These are phyloP conservation scores for Flaveria sonorensis DNA, from an alignment of 129 eudicot genomes.

Conservation along the genomic window DNA sequence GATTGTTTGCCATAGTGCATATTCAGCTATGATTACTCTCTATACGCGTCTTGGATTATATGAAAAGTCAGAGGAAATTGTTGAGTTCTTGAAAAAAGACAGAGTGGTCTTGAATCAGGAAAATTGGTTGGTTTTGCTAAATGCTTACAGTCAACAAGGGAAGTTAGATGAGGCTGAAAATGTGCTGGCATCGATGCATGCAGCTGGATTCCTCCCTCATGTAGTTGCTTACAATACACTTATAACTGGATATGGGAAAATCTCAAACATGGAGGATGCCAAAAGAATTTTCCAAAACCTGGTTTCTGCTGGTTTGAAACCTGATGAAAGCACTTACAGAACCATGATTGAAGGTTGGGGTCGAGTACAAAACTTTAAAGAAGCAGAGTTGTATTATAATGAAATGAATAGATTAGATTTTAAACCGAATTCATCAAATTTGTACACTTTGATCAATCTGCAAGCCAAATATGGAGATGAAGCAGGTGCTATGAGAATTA, in stretches of 20 bases:
- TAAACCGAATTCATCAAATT: slow-evolving; percentile 72
- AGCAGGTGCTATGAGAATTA: slow-evolving; percentile 54
- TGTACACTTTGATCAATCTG: slow-evolving; percentile 78
- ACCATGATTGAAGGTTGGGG: slow-evolving; percentile 99
- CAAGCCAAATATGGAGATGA: slow-evolving; percentile 73
- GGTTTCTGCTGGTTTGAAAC: slow-evolving; percentile 52
- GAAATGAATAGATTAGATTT: slow-evolving; percentile 54
- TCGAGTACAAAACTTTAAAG: slow-evolving; percentile 52
- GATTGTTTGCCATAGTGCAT: slow-evolving; percentile 66
- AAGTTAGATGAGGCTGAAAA: slow-evolving; percentile 67
- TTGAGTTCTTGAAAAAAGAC: slow-evolving; percentile 61
- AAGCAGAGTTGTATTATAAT: slow-evolving; percentile 60
- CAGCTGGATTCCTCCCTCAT: slow-evolving; percentile 72
- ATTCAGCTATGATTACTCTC: slow-evolving; percentile 90
- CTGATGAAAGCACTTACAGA: slow-evolving; percentile 88
- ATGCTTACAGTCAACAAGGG: slow-evolving; percentile 89
- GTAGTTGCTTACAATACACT: slow-evolving; percentile 83
- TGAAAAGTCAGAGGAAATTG: slow-evolving; percentile 64
- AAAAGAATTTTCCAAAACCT: slow-evolving; percentile 50
- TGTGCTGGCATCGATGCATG: slow-evolving; percentile 54
- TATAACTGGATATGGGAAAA: slow-evolving; percentile 88
- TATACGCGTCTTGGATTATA: slow-evolving; percentile 74
- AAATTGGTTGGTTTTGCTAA: slow-evolving; percentile 85
- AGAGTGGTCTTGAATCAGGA: slow-evolving; percentile 59
- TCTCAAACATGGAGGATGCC: slow-evolving; percentile 73